Conservation (phyloP, 768 basidiomycete species). For the Russula sp. region DNA sequence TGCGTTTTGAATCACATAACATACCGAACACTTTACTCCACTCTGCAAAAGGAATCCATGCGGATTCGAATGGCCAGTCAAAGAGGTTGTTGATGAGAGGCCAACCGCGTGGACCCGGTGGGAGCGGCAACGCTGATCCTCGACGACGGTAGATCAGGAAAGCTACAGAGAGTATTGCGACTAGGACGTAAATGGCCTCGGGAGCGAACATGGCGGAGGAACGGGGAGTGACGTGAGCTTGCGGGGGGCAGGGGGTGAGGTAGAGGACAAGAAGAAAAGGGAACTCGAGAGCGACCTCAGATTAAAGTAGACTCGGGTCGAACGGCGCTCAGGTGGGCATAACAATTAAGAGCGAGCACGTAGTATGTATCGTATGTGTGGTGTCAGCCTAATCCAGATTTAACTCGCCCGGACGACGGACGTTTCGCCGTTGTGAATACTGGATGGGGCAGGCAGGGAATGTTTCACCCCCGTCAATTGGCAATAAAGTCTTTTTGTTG, state of each 20-base stretch:
- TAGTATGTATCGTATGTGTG: background rate
- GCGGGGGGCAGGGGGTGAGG: background rate
- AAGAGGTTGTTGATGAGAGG: conserved; percentile 30
- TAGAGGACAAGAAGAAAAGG: background rate
- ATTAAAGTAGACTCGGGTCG: conserved; percentile 14
- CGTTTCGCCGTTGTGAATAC: conserved; percentile 1
- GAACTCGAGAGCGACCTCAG: background rate
- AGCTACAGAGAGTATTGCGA: conserved; percentile 17
- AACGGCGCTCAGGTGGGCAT: conserved; percentile 13
- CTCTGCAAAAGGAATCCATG: conserved; percentile 27
- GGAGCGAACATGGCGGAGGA: conserved; percentile 18
- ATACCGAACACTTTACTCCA: conserved; percentile 28
- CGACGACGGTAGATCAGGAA: conserved; percentile 23
- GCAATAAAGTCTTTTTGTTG: background rate
- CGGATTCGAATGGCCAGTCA: conserved; percentile 23
- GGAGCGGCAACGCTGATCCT: conserved; percentile 18
- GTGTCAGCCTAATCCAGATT: background rate
- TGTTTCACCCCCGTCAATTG: conserved; percentile 21
- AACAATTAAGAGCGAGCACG: conserved; percentile 15
- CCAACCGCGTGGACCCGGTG: conserved; percentile 30
- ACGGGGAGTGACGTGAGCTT: background rate
- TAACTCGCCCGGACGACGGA: conserved; percentile 7
- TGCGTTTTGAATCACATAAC: conserved; percentile 22
- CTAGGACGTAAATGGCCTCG: conserved; percentile 20
- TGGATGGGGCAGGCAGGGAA: too few relatives aligned